phyloP scores from a whole-genome alignment of 768 basidiomycete genomes.

The Suillus sp. region DNA sequence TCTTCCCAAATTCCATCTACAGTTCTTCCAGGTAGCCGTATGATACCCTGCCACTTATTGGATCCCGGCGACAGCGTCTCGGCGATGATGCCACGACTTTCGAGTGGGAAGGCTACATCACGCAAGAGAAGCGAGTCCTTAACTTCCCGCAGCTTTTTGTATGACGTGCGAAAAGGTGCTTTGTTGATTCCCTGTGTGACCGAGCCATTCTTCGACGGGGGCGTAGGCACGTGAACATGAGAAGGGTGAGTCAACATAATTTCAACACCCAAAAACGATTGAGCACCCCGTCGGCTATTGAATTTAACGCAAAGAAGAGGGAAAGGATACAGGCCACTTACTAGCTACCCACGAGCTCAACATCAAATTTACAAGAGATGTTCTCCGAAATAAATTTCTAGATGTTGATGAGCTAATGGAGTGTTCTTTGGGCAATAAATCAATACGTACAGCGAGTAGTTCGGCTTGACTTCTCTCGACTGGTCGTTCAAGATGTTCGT shows the following conservation, averaged over 20 bases:
- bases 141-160: constrained; percentile 6
- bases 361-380: constrained; percentile 49
- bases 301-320: background rate
- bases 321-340: constrained; percentile 36
- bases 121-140: constrained; percentile 33
- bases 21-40: constrained; percentile 45
- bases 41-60: constrained; percentile 53
- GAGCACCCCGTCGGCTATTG: constrained; percentile 43
- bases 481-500: constrained; percentile 38
- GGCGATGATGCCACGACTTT: constrained; percentile 47
- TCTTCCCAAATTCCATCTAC: constrained; percentile 31
- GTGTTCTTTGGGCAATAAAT: background rate
- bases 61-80: constrained; percentile 34
- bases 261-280: constrained; percentile 39
- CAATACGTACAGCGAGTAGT: constrained; percentile 42
- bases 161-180: constrained; percentile 1
- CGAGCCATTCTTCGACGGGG: constrained; percentile 8
- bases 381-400: constrained; percentile 54
- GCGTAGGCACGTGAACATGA: constrained; percentile 45
- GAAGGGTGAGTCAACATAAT: constrained; percentile 50
- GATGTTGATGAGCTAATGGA: background rate
- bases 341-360: constrained; percentile 58
- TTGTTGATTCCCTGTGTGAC: background rate
- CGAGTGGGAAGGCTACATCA: constrained; percentile 45
- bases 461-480: constrained; percentile 46